Evolutionary conservation across 768 basidiomycete species (phyloP), one percentile per base, ranked within the genome.

Genomic region (Dentipellis sp.): DNA sequence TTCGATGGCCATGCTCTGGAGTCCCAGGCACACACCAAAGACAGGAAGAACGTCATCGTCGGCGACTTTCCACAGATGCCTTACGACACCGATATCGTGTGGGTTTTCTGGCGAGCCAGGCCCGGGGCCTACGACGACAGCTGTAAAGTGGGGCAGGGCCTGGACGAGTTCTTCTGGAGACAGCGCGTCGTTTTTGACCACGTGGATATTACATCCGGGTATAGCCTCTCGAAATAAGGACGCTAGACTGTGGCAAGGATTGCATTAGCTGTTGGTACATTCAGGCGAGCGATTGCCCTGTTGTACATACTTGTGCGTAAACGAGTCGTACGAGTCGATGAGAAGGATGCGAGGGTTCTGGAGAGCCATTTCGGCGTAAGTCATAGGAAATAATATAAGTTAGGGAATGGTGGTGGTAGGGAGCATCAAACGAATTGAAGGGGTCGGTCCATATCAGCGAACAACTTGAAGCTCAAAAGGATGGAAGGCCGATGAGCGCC

Each of bases 251-350:
- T 4, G 45, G 12, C 11, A 55, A 19, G 39, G 16, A 16, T 6
- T 29, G 29, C 6, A 6, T 29, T 29, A 29, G 29, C 29, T 29
- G 29, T 29, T 29, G 29, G 3, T 29, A 6, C 29, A 29, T 29
- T 29, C 6, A 29, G 3, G 29, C 29, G 6, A 29, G 29, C 29
- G 6, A 2, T 16, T n/a, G n/a, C n/a, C n/a, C n/a, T n/a, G n/a
- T n/a, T n/a, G n/a, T n/a, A 75, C 85, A 56, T 55, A 90, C 89
- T 91, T 92, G 79, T 80, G 79, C n/a, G 90, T 88, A 69, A 91
- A 92, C 1, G 89, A 91, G 68, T 91, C 90, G 61, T 91, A 90
- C 0, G 89, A 91, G 66, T 91, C 90, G 34, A 91, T 75, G 48
- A 92, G 74, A 34, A 91, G 74, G 49, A 92, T 72, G 53, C 79